Evolutionary conservation across 306 rosid genomes (phyloP).

Genomic region (Dalbergia cultrata): DNA sequence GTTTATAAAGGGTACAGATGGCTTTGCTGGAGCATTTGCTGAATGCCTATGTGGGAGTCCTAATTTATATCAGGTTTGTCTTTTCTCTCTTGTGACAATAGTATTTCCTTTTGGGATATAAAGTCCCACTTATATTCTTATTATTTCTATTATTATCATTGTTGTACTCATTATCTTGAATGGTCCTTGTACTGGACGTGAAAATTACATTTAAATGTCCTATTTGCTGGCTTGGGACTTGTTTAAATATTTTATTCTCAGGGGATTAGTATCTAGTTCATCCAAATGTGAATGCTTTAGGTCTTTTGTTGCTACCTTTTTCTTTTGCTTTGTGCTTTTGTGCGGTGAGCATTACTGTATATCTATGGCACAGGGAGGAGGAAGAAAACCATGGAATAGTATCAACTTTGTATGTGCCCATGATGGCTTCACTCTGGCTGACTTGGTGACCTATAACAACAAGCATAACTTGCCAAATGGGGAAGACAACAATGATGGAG

Average conservation of each 20-base stretch:
- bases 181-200: constrained; percentile 26
- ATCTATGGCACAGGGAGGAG: constrained; percentile 72
- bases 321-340: constrained; percentile 35
- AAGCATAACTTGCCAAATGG: constrained; percentile 91
- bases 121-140: constrained; percentile 3
- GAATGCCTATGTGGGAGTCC: constrained; percentile 98
- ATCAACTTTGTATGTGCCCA: constrained; percentile 92
- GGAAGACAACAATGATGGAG: constrained; percentile 96
- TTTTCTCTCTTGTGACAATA: constrained; percentile 37
- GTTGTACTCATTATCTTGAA: constrained; percentile 19
- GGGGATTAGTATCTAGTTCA: constrained; percentile 26
- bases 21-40: constrained; percentile 94
- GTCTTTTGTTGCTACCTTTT: constrained; percentile 14
- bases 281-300: constrained; percentile 4
- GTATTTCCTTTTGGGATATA: constrained; percentile 33
- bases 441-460: constrained; percentile 86
- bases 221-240: constrained; percentile 23
- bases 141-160: constrained; percentile 1
- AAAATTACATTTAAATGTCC: constrained; percentile 14
- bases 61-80: constrained; percentile 85
- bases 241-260: constrained; percentile 24
- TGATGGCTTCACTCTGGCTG: constrained; percentile 95
- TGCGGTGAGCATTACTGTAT: constrained; percentile 37
- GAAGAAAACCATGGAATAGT: constrained; percentile 95
- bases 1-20: constrained; percentile 95